Evolutionary conservation across 495 filamentous ascomycete species (phyloP).

Genomic region (Aspergillus diversus): DNA sequence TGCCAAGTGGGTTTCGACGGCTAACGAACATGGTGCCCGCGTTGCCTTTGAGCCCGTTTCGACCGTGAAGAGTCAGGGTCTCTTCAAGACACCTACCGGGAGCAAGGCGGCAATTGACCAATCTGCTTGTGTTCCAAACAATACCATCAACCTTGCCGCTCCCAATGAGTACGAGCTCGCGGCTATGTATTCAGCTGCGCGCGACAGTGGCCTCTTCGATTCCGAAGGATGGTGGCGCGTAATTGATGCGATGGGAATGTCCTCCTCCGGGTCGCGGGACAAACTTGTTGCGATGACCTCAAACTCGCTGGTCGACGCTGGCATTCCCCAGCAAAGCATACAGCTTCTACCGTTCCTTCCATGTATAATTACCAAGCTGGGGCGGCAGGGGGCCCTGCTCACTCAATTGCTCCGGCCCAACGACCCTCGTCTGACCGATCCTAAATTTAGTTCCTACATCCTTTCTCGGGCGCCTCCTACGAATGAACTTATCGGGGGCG

Average conservation of each 20-base stretch:
- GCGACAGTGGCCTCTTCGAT: constrained; percentile 66
- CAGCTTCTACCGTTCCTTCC: constrained; percentile 89
- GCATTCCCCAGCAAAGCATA: constrained; percentile 79
- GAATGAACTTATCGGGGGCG: constrained; percentile 66
- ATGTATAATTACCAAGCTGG: constrained; percentile 82
- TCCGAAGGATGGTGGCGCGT: constrained; percentile 70
- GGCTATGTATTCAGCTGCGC: constrained; percentile 71
- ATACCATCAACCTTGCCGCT: constrained; percentile 69
- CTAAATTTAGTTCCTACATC: constrained; percentile 67
- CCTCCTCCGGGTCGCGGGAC: constrained; percentile 60
- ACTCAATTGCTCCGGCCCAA: constrained; percentile 67
- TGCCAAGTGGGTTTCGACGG: constrained; percentile 63
- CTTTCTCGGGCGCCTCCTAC: constrained; percentile 57
- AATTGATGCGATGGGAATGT: constrained; percentile 73
- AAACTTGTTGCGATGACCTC: constrained; percentile 65
- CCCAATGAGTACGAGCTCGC: constrained; percentile 83
- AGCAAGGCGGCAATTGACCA: constrained; percentile 32
- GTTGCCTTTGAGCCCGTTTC: constrained; percentile 95
- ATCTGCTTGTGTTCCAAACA: constrained; percentile 58
- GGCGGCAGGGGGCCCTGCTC: constrained; percentile 75
- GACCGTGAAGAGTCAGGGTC: constrained; percentile 67
- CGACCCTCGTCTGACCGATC: constrained; percentile 64
- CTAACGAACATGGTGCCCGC: constrained; percentile 52
- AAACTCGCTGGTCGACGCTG: constrained; percentile 68
- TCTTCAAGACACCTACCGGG: constrained; percentile 56